Conservation (phyloP, 371 early-diverging fungal species). For the Enterocytospora artemiae region DNA sequence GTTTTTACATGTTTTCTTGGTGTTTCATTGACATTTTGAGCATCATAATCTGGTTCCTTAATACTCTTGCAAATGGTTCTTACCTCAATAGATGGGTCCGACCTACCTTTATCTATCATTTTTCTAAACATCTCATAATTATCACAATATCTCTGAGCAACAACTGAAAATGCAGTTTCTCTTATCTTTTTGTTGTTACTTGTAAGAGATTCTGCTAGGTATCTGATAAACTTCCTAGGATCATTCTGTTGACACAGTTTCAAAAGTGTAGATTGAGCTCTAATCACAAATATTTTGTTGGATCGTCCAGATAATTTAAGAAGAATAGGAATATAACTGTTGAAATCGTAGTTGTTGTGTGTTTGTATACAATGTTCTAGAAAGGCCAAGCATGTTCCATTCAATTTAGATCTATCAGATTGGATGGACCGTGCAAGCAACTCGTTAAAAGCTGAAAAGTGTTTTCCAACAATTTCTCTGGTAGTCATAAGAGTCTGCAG, state of each 20-base stretch:
- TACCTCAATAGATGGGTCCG: constrained; percentile 31
- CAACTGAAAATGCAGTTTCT: constrained; percentile 19
- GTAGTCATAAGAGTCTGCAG: background rate
- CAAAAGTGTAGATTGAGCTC: constrained; percentile 23
- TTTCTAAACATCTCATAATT: background rate
- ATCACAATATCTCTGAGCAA: background rate
- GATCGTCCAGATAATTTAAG: constrained; percentile 33
- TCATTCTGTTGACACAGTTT: constrained; percentile 16
- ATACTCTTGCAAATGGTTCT: constrained; percentile 23
- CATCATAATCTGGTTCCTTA: background rate
- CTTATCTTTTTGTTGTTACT: constrained; percentile 41
- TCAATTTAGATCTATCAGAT: constrained; percentile 39
- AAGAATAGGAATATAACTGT: constrained; percentile 9
- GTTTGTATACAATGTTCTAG: constrained; percentile 16
- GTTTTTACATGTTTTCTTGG: background rate
- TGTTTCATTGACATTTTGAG: background rate
- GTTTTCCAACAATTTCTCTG: background rate
- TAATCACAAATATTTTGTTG: constrained; percentile 28
- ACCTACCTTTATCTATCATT: constrained; percentile 26
- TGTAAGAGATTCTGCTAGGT: constrained; percentile 11
- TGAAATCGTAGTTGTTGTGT: constrained; percentile 1
- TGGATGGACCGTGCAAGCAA: constrained; percentile 33
- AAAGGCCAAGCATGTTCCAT: constrained; percentile 35
- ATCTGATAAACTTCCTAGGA: constrained; percentile 2
- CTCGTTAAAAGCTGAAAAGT: constrained; percentile 3